A percentile compares a stretch with the other conserved stretches of the same genome.
Conservation (phyloP, 2,329 filamentous ascomycete genomes). For the Plectosphaerella cucumerina region DNA sequence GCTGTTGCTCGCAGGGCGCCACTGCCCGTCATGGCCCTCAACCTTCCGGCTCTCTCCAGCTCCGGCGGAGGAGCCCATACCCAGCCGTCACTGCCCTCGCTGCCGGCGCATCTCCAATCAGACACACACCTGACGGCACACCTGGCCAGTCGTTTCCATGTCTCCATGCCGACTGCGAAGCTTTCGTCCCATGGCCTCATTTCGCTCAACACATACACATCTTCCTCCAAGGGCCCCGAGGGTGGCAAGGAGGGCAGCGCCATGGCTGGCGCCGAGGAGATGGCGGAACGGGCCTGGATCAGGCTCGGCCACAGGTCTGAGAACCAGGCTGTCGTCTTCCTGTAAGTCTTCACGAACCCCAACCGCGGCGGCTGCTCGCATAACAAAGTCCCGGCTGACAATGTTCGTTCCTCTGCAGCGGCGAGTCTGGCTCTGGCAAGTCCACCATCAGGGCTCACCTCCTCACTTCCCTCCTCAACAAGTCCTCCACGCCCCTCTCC, state of each 20-base stretch:
- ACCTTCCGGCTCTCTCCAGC: slow-evolving; percentile 44
- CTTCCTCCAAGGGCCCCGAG: slow-evolving; percentile 83
- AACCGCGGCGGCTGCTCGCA: no score
- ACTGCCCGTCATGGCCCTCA: slow-evolving; percentile 55
- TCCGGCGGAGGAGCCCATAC: slow-evolving; percentile 61
- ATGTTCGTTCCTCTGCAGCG: slow-evolving; percentile 48
- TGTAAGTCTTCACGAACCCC: no score
- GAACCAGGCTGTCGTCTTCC: slow-evolving; percentile 87
- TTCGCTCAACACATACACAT: slow-evolving; percentile 90
- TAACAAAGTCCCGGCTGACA: slow-evolving; percentile 5
- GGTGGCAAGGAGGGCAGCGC: slow-evolving; percentile 88
- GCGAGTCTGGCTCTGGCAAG: slow-evolving; percentile 94
- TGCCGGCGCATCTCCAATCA: slow-evolving; percentile 78
- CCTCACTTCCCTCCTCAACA: slow-evolving; percentile 78
- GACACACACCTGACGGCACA: slow-evolving; percentile 78
- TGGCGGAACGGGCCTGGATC: slow-evolving; percentile 81
- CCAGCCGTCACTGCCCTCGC: slow-evolving; percentile 80
- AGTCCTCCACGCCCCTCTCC: slow-evolving; percentile 88
- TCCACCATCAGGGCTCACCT: slow-evolving; percentile 90
- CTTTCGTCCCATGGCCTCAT: slow-evolving; percentile 91
- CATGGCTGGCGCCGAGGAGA: slow-evolving; percentile 86
- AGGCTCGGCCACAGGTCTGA: slow-evolving; percentile 84
- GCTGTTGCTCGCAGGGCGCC: slow-evolving; percentile 1
- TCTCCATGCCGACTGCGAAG: slow-evolving; percentile 79
- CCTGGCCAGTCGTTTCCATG: slow-evolving; percentile 86